Evolutionary conservation across 805 yeast species (phyloP), one percentile per base, ranked within the genome.

Genomic region (Yamadazyma kitorensis): DNA sequence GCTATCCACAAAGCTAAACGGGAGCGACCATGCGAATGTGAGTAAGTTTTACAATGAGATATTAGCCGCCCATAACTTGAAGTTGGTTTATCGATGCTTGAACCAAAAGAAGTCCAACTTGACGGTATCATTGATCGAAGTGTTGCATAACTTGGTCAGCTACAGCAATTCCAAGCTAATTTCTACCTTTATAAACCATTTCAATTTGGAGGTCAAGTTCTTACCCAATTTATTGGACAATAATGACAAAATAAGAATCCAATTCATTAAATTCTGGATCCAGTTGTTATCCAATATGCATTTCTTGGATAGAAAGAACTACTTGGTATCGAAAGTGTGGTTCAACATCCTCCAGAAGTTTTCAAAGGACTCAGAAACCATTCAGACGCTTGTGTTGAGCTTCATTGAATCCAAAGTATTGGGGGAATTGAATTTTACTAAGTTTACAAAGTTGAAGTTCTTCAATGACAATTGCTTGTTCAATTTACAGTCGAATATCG

Each of bases 381-480:
- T 61, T 1, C 34, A 70, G 3, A 32, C 38, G 4, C 36, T 37
- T 0, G 61, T 81, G 0, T 36, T 86, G 3, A 52, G 56, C 0
- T 67, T 77, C 17, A 60, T 86, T 37, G 74, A 68, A 12, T 51
- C 59, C 1, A 60, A 64, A 15, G 70, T 89, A 2, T 49, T 86
- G 22, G 54, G 61, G 17, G 97, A 89, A 44, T 49, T 63, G 2
- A 59, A 72, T 9, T 82, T 79, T 52, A 76, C 76, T 45, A 81
- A 79, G 48, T 64, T 80, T 40, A 74, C 87, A 0, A 89, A 88
- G 53, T 74, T 86, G 40, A 76, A 78, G 40, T 72, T 88, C 11
- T 72, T 91, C 49, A 86, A 86, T 47, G 97, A 89, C 51, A 76
- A 83, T 68, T 75, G 81, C 15, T 51, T 87, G 38, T 68, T 70